Evolutionary conservation across 2,329 filamentous ascomycete species (phyloP).

Genomic region (Apiospora rasikravindrae): DNA sequence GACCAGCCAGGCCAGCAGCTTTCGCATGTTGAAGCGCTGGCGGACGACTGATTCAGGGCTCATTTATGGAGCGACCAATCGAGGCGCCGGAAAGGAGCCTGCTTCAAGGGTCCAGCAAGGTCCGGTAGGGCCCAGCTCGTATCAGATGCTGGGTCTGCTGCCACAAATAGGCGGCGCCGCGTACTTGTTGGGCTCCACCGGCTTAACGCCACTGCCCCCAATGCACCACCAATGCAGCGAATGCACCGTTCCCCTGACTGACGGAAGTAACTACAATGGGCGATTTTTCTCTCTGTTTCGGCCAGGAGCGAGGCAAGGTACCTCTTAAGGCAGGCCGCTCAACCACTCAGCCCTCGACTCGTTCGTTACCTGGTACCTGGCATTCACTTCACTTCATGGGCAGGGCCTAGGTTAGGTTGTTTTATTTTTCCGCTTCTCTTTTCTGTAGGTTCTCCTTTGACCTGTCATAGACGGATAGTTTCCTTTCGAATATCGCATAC

Average conservation of each 20-base stretch:
- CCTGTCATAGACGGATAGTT: not conserved
- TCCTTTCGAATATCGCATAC: not conserved
- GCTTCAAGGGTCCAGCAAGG: not conserved
- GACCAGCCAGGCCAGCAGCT: not conserved
- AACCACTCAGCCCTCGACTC: not conserved
- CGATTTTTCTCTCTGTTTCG: not conserved
- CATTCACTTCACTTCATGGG: not conserved
- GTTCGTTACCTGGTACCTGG: not conserved
- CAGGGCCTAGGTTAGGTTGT: not conserved
- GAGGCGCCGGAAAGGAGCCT: not conserved
- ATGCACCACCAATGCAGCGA: slow-evolving; percentile 12
- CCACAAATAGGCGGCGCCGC: slow-evolving; percentile 12
- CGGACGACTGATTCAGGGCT: not conserved
- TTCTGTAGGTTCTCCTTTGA: not conserved
- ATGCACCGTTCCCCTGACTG: slow-evolving; percentile 13
- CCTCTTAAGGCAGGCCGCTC: not conserved
- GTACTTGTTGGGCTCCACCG: not conserved
- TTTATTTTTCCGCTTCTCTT: not conserved
- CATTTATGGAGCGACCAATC: slow-evolving; percentile 16
- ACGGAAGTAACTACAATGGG: not conserved
- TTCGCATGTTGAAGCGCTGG: not conserved
- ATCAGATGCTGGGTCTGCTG: slow-evolving; percentile 10
- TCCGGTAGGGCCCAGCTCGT: slow-evolving; percentile 17
- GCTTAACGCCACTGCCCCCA: slow-evolving; percentile 3
- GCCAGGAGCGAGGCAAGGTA: not conserved